Evolutionary conservation across 176 grass and related monocot species (phyloP).

Genomic region (Musa schizocarpa): DNA sequence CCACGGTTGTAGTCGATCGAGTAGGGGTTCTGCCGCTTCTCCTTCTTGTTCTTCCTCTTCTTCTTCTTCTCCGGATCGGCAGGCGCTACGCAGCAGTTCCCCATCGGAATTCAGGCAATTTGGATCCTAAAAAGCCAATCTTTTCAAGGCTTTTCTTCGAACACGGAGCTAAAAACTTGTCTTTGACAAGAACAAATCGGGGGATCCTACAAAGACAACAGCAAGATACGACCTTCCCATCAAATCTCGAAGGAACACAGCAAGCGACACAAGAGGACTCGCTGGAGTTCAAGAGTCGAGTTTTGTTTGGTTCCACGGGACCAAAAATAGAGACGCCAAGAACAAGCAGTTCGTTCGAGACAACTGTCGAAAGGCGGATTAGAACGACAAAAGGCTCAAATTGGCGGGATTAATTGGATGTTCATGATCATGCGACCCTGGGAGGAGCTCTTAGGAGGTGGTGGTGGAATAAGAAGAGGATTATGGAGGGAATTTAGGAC

Average conservation of each 20-base stretch:
- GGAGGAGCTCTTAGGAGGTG: neutral
- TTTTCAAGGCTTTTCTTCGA: neutral
- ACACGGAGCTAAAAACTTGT: neutral
- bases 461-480: neutral
- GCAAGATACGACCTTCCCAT: neutral
- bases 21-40: constrained; percentile 10
- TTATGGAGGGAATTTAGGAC: neutral
- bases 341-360: neutral
- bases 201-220: neutral
- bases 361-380: neutral
- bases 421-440: neutral
- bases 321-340: neutral
- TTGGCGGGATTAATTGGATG: neutral
- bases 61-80: constrained; percentile 5
- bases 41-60: constrained; percentile 2
- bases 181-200: neutral
- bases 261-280: neutral
- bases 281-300: neutral
- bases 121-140: neutral
- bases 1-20: constrained; percentile 8
- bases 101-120: constrained; percentile 4
- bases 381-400: neutral
- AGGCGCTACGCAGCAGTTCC: constrained; percentile 9
- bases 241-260: neutral
- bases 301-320: neutral